Evolutionary conservation across 2,329 filamentous ascomycete species (phyloP).

Genomic region (Trichophyton mentagrophytes): DNA sequence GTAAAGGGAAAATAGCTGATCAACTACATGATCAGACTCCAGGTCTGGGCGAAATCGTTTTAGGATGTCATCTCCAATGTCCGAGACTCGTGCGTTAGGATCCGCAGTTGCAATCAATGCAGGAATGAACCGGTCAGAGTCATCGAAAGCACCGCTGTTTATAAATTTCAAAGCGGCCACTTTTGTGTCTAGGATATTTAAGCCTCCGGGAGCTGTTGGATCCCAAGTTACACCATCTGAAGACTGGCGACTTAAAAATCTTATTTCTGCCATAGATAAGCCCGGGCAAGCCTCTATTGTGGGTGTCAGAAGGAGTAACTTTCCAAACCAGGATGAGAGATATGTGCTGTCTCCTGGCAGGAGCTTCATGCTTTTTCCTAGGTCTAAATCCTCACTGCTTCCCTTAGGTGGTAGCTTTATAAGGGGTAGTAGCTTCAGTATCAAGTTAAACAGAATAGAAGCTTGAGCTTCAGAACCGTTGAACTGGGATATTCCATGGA

Average conservation of each 20-base stretch:
- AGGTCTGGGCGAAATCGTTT: conserved; percentile 61
- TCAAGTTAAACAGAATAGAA: conserved; percentile 65
- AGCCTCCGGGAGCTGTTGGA: conserved; percentile 43
- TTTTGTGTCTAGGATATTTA: conserved; percentile 59
- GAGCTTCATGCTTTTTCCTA: conserved; percentile 56
- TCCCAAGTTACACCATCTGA: conserved; percentile 45
- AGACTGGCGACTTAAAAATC: conserved; percentile 53
- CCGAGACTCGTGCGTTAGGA: conserved; percentile 59
- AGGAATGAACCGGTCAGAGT: conserved; percentile 70
- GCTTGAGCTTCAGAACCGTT: conserved; percentile 36
- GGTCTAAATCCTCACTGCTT: conserved; percentile 59
- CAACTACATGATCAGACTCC: conserved; percentile 53
- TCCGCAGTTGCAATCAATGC: conserved; percentile 74
- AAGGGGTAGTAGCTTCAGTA: conserved; percentile 63
- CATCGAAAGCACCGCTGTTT: conserved; percentile 72
- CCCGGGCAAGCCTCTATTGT: conserved; percentile 43
- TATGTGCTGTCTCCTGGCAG: conserved; percentile 59
- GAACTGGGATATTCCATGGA: conserved; percentile 46
- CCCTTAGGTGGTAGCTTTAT: conserved; percentile 56
- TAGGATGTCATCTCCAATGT: conserved; percentile 77
- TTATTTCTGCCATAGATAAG: conserved; percentile 51
- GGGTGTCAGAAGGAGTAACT: conserved; percentile 58
- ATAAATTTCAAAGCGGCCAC: conserved; percentile 57
- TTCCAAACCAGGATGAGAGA: conserved; percentile 61
- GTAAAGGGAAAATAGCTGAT: conserved; percentile 59